phyloP scores from a whole-genome alignment of 2,329 filamentous ascomycete species.

The Grosmannia penicillata region DNA sequence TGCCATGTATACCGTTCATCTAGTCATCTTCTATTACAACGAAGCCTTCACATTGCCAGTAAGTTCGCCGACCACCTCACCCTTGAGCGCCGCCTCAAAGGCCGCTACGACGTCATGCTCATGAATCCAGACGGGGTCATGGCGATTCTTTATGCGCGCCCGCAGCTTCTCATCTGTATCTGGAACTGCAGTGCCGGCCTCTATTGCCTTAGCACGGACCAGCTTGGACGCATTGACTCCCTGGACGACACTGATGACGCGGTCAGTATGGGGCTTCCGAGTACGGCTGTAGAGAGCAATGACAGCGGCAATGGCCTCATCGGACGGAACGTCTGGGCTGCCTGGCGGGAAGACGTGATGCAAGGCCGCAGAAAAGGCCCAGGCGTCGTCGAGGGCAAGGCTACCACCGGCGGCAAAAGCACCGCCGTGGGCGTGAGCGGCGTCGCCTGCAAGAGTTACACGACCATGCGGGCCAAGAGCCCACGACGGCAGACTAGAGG shows the following conservation, averaged over 20 bases:
- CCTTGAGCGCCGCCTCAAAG: neutral
- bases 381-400: slow-evolving; percentile 24
- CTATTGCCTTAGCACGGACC: neutral
- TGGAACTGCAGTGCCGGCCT: neutral
- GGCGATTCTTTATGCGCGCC: neutral
- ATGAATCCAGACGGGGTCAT: neutral
- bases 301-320: neutral
- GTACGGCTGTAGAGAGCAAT: neutral
- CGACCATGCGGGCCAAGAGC: slow-evolving; percentile 19
- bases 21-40: too few species aligned
- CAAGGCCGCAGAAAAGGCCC: slow-evolving; percentile 24
- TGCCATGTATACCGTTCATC: too few species aligned
- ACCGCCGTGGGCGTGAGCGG: slow-evolving; percentile 25
- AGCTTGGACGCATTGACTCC: neutral
- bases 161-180: neutral
- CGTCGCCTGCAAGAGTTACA: slow-evolving; percentile 23
- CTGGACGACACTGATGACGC: neutral
- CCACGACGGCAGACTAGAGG: slow-evolving; percentile 24
- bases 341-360: slow-evolving; percentile 18
- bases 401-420: slow-evolving; percentile 25
- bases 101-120: neutral
- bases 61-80: too few species aligned
- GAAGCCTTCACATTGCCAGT: too few species aligned
- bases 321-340: neutral
- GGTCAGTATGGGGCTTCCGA: neutral